Evolutionary conservation across 192 early-diverging fungal species (phyloP), one percentile per base, ranked within the genome.

Genomic region (Physocladia obscura): DNA sequence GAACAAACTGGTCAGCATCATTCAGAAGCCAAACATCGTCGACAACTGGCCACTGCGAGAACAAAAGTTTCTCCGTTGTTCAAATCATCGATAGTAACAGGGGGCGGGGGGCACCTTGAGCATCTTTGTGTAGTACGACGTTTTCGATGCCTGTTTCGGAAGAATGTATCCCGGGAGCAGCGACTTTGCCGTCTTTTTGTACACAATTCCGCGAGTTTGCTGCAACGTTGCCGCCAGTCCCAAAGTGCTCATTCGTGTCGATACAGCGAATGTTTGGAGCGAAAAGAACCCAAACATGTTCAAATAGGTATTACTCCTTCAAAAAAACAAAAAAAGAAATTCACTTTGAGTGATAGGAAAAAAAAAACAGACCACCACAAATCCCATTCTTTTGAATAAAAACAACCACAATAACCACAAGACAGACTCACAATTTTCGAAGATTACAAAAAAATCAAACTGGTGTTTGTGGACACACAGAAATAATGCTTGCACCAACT

Each of bases 161-260:
- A 83, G 69, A 13, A 83, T 27, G 57, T 78, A 83, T 5, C 76
- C 76, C 15, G 78, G 78, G 39, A 83, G 64, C 11, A 62, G 8
- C 5, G 57, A 15, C 22, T 62, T 55, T 21, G 70, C 24, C 32
- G n/a, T 21, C 52, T 72, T 72, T 27, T 54, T 64, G 61, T 72
- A 72, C 13, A 50, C 49, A 6, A 72, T 36, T 11, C 29, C 39
- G 17, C 67, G 52, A 38, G 26, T 58, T 44, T 69, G 67, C 51
- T 58, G 51, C 6, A 69, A 44, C 40, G 11, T 62, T 62, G 38
- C 19, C 35, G 15, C 37, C 0, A 62, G 26, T 22, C 26, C 24
- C 21, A 47, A 21, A 62, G 15, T 26, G n/a, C 60, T n/a, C n/a
- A n/a, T 59, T 30, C 40, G 40, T 44, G 40, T n/a, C 40, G 40